Evolutionary conservation across 768 basidiomycete species (phyloP), one percentile per base, ranked within the genome.

Genomic region (Auriscalpium microsporum): DNA sequence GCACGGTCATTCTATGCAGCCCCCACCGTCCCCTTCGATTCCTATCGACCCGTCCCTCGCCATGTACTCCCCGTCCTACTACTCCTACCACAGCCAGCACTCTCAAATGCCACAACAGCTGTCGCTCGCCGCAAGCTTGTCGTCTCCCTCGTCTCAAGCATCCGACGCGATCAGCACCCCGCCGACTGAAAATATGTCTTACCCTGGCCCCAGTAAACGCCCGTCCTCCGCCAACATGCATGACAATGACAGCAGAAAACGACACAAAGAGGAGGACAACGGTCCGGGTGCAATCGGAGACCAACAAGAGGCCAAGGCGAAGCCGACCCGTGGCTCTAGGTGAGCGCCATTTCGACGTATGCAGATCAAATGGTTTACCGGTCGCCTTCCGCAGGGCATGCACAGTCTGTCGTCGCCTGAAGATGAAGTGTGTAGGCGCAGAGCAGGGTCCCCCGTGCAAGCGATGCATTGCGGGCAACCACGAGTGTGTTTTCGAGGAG

Each of bases 401-500:
- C 60, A 92, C 89, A 0, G 90, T 94, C 10, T 95, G 93, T 68
- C 81, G 93, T 19, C 85, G 91, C 23, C 78, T 94, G 35, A 94
- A 94, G 72, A 94, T 91, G 92, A 94, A 91, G 65, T 94, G 91
- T 56, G 87, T 90, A 8, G 89, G 88, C 36, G 91, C 89, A 2
- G 93, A 94, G 68, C 81, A 92, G 42, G 93, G 92, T 0, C 88
- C 88, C 0, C 90, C 93, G 0, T 96, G 93, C 74, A 94, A 93
- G 65, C 85, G 93, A 19, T 96, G 93, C 64, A 71, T 73, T 47
- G 65, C 82, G 0, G 86, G 88, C 17, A 81, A 81, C 61, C 88
- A 94, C 64, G 91, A 95, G 62, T 99, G 96, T 65, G 81, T 96
- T 45, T 98, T 99, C 60, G 94, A 98, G 72, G 95, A 97, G 68